Evolutionary conservation across 768 basidiomycete species (phyloP), one percentile per base, ranked within the genome.

Genomic region (Chlorophyllum brunneum): DNA sequence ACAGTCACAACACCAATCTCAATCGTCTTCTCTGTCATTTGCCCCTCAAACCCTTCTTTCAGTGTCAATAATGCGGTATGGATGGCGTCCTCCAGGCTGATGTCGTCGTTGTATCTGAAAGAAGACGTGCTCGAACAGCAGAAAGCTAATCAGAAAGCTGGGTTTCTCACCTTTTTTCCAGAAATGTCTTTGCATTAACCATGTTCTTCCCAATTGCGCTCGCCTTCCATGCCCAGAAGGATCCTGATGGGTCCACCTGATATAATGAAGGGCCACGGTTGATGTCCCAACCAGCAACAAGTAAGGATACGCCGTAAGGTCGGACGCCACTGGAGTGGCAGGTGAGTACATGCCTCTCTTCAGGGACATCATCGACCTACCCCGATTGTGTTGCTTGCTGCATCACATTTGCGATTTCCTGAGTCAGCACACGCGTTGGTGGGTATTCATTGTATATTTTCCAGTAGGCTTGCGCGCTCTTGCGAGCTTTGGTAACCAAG

Each of bases 161-260:
- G 13, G 55, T 58, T 47, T 70, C 84, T 63, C 59, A 94, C 92
- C 97, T 85, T 72, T 99, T 99, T 72, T 99, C 97, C 59, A 99
- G 70, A 72, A 99, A 99, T 6, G 97, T 99, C 73, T 99, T 99
- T 30, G 95, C 97, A 62, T 99, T 99, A 40, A 94, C 85, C 93
- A 98, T 98, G 71, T 98, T 98, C 76, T 99, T 99, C 34, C 97
- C 97, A 61, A 98, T 99, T 9, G 97, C 97, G 65, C 93, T 95
- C 6, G 97, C 97, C 67, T 99, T 99, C 97, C 97, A 99, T 26
- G 97, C 95, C 97, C 97, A 99, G 73, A 92, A 99, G 27, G 92
- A 93, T 49, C 97, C 97, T 31, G 94, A 97, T 34, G 97, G 97
- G 73, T 99, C 97, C 37, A 99, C 95, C 69, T 99, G 97, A 72